Evolutionary conservation across 805 yeast genomes (phyloP), one percentile per base, ranked within the genome.

Genomic region (Yamadazyma tumulicola): DNA sequence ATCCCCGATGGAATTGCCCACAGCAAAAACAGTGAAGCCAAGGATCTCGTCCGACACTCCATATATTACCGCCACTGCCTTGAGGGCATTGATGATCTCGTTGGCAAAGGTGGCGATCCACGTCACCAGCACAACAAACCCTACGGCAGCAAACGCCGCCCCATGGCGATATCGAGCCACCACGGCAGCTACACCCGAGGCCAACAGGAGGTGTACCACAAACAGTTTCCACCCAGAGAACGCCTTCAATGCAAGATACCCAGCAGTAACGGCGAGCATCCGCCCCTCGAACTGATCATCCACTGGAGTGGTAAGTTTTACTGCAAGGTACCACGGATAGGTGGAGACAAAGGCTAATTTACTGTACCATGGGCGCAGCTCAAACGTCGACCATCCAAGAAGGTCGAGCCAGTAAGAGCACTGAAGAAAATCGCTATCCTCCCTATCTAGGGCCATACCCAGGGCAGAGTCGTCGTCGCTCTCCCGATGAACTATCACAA

Each of bases 1-100:
- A 52, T 91, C 98, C 5, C 97, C 97, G 5, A 85, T 63, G 1
- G 96, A 89, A 55, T 91, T 93, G 4, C 98, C 97, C 39, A 91
- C 61, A 0, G 97, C 96, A 56, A 91, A 84, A 0, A 91, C 69
- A 0, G 97, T 91, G 8, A 88, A 61, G 0, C 98, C 98, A 17
- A 91, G 59, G 9, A 89, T 71, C 3, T 88, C 87, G 40, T 86
- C 93, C 7, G 87, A 76, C 6, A 91, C 58, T 18, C 74, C 55
- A 33, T 76, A 74, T 0, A 79, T 64, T 1, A 74, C 63, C 0
- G 89, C 81, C 37, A 85, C 53, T 14, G 80, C 65, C 34, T 79
- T 75, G 29, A 91, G 57, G 1, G 81, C 64, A 3, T 69, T 69
- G 26, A 91, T 82, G 10, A 88, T 76, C 42, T 81, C 85, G 3